phyloP scores from a whole-genome alignment of 805 yeast genomes.

The Clavispora phyllophila region DNA sequence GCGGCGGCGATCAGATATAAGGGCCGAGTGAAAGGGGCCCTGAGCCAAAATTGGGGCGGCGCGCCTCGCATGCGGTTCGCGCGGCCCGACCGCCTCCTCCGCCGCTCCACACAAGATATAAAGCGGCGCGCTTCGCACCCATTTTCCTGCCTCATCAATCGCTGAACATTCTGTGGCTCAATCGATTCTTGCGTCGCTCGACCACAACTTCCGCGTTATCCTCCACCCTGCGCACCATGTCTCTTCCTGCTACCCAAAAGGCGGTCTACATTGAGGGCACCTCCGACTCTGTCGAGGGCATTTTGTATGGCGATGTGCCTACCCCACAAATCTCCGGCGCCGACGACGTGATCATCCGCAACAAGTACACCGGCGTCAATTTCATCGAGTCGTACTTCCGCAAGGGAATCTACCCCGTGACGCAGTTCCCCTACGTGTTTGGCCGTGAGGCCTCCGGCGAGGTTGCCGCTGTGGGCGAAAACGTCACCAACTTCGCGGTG shows the following conservation, averaged over 20 bases:
- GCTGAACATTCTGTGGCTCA: too few species aligned
- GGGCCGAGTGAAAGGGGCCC: too few species aligned
- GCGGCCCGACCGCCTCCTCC: too few species aligned
- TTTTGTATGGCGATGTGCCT: slow-evolving; percentile 53
- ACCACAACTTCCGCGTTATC: too few species aligned
- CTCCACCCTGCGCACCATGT: slow-evolving; percentile 1
- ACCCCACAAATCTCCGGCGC: slow-evolving; percentile 52
- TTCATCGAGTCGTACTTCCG: slow-evolving; percentile 82
- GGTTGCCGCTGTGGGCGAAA: slow-evolving; percentile 58
- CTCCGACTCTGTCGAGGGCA: slow-evolving; percentile 52
- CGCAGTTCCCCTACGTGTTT: slow-evolving; percentile 51
- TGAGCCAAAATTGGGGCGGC: too few species aligned
- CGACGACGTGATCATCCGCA: slow-evolving; percentile 62
- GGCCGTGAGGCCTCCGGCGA: slow-evolving; percentile 76
- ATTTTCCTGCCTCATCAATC: too few species aligned
- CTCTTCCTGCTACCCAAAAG: slow-evolving; percentile 52
- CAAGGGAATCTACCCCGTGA: slow-evolving; percentile 69
- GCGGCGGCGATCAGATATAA: too few species aligned
- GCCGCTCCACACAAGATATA: too few species aligned
- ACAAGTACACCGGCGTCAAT: slow-evolving; percentile 74
- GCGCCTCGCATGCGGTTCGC: too few species aligned
- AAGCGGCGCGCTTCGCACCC: too few species aligned
- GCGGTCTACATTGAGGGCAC: slow-evolving; percentile 49
- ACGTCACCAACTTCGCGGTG: slow-evolving; percentile 48
- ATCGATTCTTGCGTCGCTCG: too few species aligned